Percentiles rank a stretch among this genome's conserved stretches.
phyloP scores from a whole-genome alignment of 306 rosid species.

The Acacia melanoxylon region DNA sequence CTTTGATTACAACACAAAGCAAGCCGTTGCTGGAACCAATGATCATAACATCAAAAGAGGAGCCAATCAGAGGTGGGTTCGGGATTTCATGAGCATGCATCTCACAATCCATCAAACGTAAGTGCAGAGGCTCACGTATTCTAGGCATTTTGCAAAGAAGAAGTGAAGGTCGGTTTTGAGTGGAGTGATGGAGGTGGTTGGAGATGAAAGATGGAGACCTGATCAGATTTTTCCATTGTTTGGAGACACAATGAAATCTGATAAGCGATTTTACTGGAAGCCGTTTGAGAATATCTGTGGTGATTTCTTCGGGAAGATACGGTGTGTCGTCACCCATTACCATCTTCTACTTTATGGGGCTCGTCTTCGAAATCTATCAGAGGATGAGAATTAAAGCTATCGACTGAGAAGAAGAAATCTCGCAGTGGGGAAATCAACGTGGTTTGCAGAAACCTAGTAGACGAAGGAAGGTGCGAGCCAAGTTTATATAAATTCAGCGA shows the following conservation, averaged over 20 bases:
- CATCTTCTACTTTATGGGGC: too few relatives aligned
- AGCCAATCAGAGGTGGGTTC: background rate
- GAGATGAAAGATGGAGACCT: background rate
- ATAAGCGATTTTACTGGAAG: conserved; percentile 18
- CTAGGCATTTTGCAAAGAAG: background rate
- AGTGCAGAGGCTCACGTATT: background rate
- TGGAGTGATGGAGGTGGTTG: background rate
- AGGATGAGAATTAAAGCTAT: too few relatives aligned
- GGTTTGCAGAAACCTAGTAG: too few relatives aligned
- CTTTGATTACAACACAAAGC: background rate
- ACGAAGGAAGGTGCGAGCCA: too few relatives aligned
- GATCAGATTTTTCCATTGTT: background rate
- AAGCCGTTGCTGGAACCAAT: conserved; percentile 32
- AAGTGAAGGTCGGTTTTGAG: background rate
- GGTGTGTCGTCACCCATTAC: background rate
- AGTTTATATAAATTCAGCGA: too few relatives aligned
- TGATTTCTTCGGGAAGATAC: background rate
- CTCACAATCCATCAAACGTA: background rate
- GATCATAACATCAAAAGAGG: background rate
- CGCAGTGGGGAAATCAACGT: too few relatives aligned
- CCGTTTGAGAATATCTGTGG: background rate
- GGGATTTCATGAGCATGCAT: background rate
- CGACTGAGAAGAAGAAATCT: background rate
- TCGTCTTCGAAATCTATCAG: background rate
- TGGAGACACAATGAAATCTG: conserved; percentile 13